Evolutionary conservation across 1,139 yeast genomes (phyloP).

Genomic region (Sugiyamaella novakii): DNA sequence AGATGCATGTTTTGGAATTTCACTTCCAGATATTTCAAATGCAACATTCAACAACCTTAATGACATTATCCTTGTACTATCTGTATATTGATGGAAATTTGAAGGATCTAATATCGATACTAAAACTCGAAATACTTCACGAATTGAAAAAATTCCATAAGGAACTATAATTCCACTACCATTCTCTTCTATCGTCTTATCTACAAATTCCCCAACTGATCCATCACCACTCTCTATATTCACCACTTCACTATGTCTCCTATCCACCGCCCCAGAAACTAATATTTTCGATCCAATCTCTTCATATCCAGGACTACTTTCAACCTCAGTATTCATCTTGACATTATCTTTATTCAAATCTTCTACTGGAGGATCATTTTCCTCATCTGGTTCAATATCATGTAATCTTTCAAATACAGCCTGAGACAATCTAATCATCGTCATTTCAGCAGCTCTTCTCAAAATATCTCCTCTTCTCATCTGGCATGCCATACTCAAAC

Average conservation of each 20-base stretch:
- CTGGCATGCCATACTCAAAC: constrained; percentile 89
- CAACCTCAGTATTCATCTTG: constrained; percentile 14
- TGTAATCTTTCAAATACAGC: constrained; percentile 65
- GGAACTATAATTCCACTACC: constrained; percentile 39
- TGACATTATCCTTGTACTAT: constrained; percentile 82
- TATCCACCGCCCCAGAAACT: constrained; percentile 16
- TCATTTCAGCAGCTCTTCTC: constrained; percentile 85
- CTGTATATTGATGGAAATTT: constrained; percentile 82
- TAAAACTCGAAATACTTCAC: constrained; percentile 70
- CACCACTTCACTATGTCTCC: constrained; percentile 11
- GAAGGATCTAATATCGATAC: constrained; percentile 85
- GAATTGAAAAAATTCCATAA: constrained; percentile 67
- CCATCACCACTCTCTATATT: constrained; percentile 8
- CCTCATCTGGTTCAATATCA: constrained; percentile 53
- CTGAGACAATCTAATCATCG: constrained; percentile 67
- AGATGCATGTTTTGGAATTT: constrained; percentile 65
- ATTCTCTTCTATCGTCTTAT: constrained; percentile 26
- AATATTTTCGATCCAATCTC: constrained; percentile 28
- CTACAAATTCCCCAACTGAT: neutral
- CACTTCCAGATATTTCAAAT: constrained; percentile 77
- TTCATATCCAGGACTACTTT: constrained; percentile 19
- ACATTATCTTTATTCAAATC: constrained; percentile 23
- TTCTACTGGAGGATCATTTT: constrained; percentile 32
- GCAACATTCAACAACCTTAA: constrained; percentile 74
- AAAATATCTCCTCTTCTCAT: constrained; percentile 88